Evolutionary conservation across 2,329 filamentous ascomycete genomes (phyloP), one percentile per base, ranked within the genome.

Genomic region (Claviceps fusiformis): DNA sequence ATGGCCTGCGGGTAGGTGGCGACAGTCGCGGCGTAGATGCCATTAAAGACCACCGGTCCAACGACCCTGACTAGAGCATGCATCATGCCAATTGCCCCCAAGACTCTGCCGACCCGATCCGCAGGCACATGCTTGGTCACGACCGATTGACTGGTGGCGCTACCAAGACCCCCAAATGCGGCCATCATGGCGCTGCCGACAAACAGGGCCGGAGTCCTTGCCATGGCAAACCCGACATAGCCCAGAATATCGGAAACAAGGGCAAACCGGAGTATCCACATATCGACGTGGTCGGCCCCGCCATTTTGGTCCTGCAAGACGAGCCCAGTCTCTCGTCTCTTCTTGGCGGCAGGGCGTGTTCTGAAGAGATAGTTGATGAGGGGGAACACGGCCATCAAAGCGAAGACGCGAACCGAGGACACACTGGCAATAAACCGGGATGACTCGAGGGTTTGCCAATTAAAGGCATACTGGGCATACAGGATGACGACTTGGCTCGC

Each of bases 101-200:
- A 78, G n/a, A 97, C 74, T 67, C 93, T 84, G 0, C 93, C 93
- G 0, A 93, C 85, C 50, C 81, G 80, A 59, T 93, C 87, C 0
- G 83, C 76, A 0, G 91, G 89, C 0, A 97, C 85, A 67, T 97
- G 93, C 67, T 96, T 97, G 24, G 90, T 96, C 52, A 96, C 73
- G 0, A 86, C 80, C 1, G 87, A 85, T 64, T 95, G 89, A 52
- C 95, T 76, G 0, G 88, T 93, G 1, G 93, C 91, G 41, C 85
- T 86, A 0, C 86, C 91, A 49, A 97, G 83, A 1, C 91, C 91
- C 29, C 92, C 92, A 44, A 95, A 71, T 0, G 89, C 79, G 1
- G 89, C 85, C 19, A 91, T 62, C 48, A 88, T 74, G 50, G 89
- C 92, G 19, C 83, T 86, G 0, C 82, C 59, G 3, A 88, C 78